Evolutionary conservation across 208 protist genomes (phyloP).

Genomic region (Tritrichomonas foetus): DNA sequence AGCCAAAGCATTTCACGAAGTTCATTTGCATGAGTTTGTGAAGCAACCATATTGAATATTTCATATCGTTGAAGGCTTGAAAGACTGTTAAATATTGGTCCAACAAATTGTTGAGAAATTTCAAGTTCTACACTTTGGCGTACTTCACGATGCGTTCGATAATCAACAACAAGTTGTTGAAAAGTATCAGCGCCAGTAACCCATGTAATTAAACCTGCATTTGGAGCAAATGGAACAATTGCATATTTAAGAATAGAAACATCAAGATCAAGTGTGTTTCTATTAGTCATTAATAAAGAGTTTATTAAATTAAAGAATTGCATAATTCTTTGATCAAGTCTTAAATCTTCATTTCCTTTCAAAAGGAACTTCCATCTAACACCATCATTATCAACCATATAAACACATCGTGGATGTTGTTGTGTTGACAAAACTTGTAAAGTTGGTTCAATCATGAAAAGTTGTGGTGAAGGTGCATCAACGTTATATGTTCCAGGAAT

Average conservation of each 20-base stretch:
- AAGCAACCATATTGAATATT: not conserved
- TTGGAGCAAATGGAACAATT: constrained; percentile 34
- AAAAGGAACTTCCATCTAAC: constrained; percentile 35
- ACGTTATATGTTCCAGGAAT: not conserved
- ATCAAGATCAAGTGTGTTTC: not conserved
- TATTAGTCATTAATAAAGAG: not conserved
- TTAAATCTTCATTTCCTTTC: constrained; percentile 43
- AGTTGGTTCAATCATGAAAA: not conserved
- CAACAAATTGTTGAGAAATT: not conserved
- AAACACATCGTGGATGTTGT: constrained; percentile 14
- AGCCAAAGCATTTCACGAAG: constrained; percentile 29
- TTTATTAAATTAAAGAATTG: constrained; percentile 37
- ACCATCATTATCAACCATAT: not conserved
- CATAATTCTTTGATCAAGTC: constrained; percentile 42
- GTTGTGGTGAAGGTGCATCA: not conserved
- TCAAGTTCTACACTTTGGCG: not conserved
- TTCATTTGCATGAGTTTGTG: not conserved
- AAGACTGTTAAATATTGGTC: not conserved
- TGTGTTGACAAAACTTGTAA: not conserved
- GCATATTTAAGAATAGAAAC: constrained; percentile 8
- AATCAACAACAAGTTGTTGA: constrained; percentile 20
- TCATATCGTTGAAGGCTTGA: constrained; percentile 8
- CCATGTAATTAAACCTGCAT: constrained; percentile 29
- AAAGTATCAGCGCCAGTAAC: constrained; percentile 13
- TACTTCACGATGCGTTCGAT: not conserved